phyloP scores from a whole-genome alignment of 768 basidiomycete genomes.

The Collybiopsis confluens region DNA sequence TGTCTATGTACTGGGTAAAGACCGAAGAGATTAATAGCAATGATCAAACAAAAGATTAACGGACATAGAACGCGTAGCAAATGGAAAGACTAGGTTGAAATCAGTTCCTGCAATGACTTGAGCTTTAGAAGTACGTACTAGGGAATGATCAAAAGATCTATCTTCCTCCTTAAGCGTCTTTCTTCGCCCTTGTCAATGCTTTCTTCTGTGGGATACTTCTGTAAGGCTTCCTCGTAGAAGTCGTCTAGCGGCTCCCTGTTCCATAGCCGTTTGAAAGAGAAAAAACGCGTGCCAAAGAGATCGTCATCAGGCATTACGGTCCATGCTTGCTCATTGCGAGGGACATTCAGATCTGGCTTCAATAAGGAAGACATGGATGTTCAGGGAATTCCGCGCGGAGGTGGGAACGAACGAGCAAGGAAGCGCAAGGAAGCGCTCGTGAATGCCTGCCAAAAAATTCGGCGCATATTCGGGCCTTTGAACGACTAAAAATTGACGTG shows the following conservation, averaged over 20 bases:
- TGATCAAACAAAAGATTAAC: not conserved
- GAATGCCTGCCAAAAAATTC: no score
- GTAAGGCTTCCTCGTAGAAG: slow-evolving; percentile 6
- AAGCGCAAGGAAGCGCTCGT: no score
- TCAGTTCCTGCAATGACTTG: no score
- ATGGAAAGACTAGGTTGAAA: slow-evolving; percentile 2
- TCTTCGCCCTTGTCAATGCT: slow-evolving; percentile 2
- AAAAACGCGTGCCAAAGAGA: not conserved
- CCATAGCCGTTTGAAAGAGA: slow-evolving; percentile 1
- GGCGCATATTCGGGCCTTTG: no score
- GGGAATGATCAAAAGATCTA: slow-evolving; percentile 4
- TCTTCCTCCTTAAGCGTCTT: slow-evolving; percentile 2
- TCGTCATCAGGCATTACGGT: not conserved
- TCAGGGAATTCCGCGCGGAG: not conserved
- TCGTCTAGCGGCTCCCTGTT: slow-evolving; percentile 7
- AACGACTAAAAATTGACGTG: no score
- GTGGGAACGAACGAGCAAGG: not conserved
- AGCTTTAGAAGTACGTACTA: not conserved
- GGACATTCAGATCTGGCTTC: not conserved
- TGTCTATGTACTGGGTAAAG: slow-evolving; percentile 16
- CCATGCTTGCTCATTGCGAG: not conserved
- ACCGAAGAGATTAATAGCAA: not conserved
- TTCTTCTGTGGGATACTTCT: slow-evolving; percentile 3
- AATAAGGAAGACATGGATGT: not conserved
- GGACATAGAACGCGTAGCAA: slow-evolving; percentile 11